A percentile compares a stretch with the other conserved stretches of the same genome.
phyloP scores from a whole-genome alignment of 2,329 filamentous ascomycete species.

The Pseudohalonectria lignicola region DNA sequence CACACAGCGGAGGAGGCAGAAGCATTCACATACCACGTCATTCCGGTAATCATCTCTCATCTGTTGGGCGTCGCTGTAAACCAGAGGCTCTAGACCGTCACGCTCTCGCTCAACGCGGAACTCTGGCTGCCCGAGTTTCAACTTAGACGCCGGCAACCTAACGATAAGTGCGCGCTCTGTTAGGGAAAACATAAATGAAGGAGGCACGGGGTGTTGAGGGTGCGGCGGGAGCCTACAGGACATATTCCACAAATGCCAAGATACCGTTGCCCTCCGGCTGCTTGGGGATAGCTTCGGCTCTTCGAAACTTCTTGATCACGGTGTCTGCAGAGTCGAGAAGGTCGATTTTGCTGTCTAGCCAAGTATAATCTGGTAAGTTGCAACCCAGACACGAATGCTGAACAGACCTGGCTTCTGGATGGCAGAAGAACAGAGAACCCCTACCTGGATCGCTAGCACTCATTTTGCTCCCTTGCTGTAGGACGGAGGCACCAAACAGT shows the following conservation, averaged over 20 bases:
- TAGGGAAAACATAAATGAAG: too few relatives aligned
- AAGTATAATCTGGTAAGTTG: too few relatives aligned
- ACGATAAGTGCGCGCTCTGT: background rate
- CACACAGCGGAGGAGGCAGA: background rate
- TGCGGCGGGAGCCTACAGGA: too few relatives aligned
- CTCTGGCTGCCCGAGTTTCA: constrained; percentile 42
- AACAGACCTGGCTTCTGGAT: too few relatives aligned
- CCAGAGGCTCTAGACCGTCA: constrained; percentile 58
- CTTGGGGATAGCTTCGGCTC: constrained; percentile 68
- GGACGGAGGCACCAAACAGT: background rate
- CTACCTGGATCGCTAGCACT: constrained; percentile 57
- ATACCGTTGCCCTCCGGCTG: constrained; percentile 78
- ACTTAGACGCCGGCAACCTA: constrained; percentile 56
- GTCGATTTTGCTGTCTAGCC: constrained; percentile 84
- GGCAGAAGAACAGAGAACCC: too few relatives aligned
- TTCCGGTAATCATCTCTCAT: constrained; percentile 71
- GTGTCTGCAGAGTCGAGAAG: constrained; percentile 69
- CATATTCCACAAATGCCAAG: constrained; percentile 75
- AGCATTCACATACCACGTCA: constrained; percentile 53
- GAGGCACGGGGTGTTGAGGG: too few relatives aligned
- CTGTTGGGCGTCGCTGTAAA: constrained; percentile 66
- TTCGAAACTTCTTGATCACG: constrained; percentile 75
- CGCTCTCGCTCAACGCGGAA: constrained; percentile 59
- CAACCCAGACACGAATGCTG: too few relatives aligned
- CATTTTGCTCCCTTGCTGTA: constrained; percentile 68